Evolutionary conservation across 2,329 filamentous ascomycete species (phyloP).

Genomic region (Furcasterigmium furcatum): DNA sequence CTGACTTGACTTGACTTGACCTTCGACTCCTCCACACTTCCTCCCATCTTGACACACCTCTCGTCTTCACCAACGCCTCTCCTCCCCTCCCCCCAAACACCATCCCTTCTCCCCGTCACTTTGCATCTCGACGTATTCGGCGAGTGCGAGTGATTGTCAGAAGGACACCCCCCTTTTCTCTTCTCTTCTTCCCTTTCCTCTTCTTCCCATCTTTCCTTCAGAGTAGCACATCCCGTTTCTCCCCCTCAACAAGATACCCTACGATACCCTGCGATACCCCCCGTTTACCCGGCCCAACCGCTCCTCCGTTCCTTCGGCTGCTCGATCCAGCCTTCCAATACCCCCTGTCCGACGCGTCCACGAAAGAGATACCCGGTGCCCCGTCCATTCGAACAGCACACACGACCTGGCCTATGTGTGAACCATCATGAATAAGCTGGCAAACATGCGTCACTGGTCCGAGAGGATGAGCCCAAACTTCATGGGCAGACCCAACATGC

Average conservation of each 20-base stretch:
- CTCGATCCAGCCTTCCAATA: background rate
- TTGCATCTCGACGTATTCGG: constrained; percentile 4
- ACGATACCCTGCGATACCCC: constrained; percentile 6
- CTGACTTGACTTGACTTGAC: background rate
- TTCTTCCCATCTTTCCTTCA: constrained; percentile 9
- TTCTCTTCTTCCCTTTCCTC: constrained; percentile 21
- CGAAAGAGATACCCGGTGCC: background rate
- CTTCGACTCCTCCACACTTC: background rate
- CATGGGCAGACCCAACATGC: constrained; percentile 54
- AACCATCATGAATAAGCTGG: constrained; percentile 65
- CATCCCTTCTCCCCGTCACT: constrained; percentile 9
- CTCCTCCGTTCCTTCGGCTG: constrained; percentile 8
- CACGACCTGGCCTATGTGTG: constrained; percentile 6
- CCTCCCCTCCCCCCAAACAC: constrained; percentile 4
- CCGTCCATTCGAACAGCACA: background rate
- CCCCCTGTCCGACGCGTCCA: constrained; percentile 5
- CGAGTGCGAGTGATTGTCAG: constrained; percentile 14
- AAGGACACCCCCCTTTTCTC: constrained; percentile 17
- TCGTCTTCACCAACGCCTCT: constrained; percentile 1
- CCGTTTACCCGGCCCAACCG: constrained; percentile 1
- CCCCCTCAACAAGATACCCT: background rate
- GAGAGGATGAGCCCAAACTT: constrained; percentile 68
- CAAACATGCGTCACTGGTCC: constrained; percentile 70
- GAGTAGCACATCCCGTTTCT: too few relatives aligned
- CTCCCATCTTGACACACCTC: constrained; percentile 1